phyloP scores from a whole-genome alignment of 2,329 filamentous ascomycete genomes.

The Penicillium decumbens region DNA sequence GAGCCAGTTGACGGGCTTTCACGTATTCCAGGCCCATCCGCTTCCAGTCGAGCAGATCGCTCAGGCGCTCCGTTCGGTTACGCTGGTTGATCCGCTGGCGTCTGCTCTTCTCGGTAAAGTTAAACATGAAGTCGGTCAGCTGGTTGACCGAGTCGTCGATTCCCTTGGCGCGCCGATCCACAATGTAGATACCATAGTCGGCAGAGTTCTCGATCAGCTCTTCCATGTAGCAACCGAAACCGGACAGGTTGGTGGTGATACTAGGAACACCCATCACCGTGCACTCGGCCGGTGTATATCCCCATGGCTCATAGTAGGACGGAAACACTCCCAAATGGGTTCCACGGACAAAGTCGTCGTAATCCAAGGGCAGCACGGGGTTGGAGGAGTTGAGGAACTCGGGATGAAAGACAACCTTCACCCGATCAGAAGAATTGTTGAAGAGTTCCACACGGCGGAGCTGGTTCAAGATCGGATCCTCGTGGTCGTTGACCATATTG shows the following conservation, averaged over 20 bases:
- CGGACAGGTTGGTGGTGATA: conserved; percentile 95
- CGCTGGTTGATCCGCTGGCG: conserved; percentile 98
- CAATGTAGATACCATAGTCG: conserved; percentile 98
- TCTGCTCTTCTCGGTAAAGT: conserved; percentile 88
- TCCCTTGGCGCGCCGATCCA: conserved; percentile 90
- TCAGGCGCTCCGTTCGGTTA: conserved; percentile 90
- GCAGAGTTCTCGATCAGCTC: conserved; percentile 96
- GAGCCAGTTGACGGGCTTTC: conserved; percentile 88
- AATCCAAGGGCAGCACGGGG: conserved; percentile 90
- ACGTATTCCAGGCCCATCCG: conserved; percentile 99
- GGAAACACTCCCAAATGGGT: conserved; percentile 94
- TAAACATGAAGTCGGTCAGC: conserved; percentile 84
- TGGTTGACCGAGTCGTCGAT: conserved; percentile 98
- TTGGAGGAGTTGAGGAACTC: conserved; percentile 96
- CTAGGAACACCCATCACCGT: conserved; percentile 98
- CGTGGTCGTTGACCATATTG: conserved; percentile 93
- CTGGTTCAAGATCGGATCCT: conserved; percentile 93
- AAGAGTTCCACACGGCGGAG: conserved; percentile 93
- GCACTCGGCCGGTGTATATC: conserved; percentile 95
- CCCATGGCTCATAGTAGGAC: conserved; percentile 99
- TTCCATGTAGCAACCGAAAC: conserved; percentile 99
- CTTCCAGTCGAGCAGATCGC: conserved; percentile 97
- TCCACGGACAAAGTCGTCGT: conserved; percentile 96
- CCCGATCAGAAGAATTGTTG: conserved; percentile 89
- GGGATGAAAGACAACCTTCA: conserved; percentile 97